Percentiles rank a stretch among this genome's conserved stretches.
phyloP scores from a whole-genome alignment of 345 rosid species.

The Eucalyptus caleyi region DNA sequence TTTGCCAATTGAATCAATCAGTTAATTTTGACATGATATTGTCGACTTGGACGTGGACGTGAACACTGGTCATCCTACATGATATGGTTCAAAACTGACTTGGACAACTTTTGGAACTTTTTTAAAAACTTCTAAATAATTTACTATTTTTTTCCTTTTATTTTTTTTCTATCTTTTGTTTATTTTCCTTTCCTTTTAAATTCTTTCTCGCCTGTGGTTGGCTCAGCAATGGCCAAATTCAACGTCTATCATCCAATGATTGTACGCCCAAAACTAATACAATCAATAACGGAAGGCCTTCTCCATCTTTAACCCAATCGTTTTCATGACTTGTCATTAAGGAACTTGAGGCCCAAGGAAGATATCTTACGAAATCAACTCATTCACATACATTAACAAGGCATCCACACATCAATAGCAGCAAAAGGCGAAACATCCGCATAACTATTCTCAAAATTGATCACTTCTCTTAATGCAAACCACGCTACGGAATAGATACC shows the following conservation, averaged over 20 bases:
- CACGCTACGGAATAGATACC: background rate
- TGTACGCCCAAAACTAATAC: background rate
- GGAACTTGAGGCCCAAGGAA: background rate
- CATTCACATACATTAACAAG: background rate
- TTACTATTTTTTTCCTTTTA: no score
- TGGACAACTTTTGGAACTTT: no score
- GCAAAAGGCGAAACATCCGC: background rate
- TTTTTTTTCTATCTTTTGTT: no score
- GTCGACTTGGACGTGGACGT: no score
- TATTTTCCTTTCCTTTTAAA: no score
- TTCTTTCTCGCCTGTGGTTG: no score
- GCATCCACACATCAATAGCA: background rate
- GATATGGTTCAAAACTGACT: rapidly evolving
- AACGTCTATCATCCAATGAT: background rate
- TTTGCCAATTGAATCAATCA: no score
- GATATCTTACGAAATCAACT: background rate
- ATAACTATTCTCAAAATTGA: background rate
- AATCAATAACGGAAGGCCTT: background rate
- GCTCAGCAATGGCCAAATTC: background rate
- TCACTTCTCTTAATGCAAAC: background rate
- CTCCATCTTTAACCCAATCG: background rate
- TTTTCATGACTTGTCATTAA: background rate
- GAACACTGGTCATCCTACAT: rapidly evolving
- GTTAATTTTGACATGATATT: no score
- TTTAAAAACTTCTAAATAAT: no score